A percentile compares a stretch with the other conserved stretches of the same genome.
Evolutionary conservation across 192 early-diverging fungal species (phyloP).

Genomic region (Mortierella alpina): DNA sequence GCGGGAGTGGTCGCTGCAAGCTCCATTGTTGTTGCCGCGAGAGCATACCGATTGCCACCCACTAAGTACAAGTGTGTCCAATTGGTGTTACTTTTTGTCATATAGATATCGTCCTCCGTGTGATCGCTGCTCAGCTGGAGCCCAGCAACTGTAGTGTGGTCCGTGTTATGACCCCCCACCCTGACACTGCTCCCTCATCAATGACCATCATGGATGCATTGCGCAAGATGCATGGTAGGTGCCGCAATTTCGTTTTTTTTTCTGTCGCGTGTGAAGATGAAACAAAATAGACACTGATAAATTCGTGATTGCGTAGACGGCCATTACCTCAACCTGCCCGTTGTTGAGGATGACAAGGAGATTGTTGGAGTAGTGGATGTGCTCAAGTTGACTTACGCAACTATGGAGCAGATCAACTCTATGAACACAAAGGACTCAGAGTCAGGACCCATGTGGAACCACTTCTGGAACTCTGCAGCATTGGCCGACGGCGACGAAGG

Average conservation of each 20-base stretch:
- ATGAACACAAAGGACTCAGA: conserved; percentile 66
- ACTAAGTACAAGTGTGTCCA: too few species aligned
- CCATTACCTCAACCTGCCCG: conserved; percentile 87
- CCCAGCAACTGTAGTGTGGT: conserved; percentile 92
- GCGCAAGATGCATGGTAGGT: conserved; percentile 82
- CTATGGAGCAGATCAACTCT: conserved; percentile 83
- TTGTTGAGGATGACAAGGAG: conserved; percentile 74
- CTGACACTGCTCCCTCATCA: conserved; percentile 77
- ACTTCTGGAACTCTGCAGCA: conserved; percentile 80
- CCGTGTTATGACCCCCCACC: conserved; percentile 96
- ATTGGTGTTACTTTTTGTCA: not conserved
- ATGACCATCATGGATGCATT: conserved; percentile 86
- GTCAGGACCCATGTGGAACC: conserved; percentile 79
- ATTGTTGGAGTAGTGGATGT: conserved; percentile 87
- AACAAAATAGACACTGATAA: not conserved
- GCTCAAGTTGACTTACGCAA: conserved; percentile 83
- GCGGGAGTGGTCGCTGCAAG: not conserved
- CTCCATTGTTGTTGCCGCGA: not conserved
- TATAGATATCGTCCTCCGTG: conserved; percentile 87
- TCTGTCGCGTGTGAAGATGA: not conserved
- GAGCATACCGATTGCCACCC: not conserved
- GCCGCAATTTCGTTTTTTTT: not conserved
- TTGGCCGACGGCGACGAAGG: conserved; percentile 73
- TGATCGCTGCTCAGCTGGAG: conserved; percentile 88
- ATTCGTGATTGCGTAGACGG: conserved; percentile 61